phyloP scores from a whole-genome alignment of 805 yeast genomes.

The Saccharomycopsis microspora region DNA sequence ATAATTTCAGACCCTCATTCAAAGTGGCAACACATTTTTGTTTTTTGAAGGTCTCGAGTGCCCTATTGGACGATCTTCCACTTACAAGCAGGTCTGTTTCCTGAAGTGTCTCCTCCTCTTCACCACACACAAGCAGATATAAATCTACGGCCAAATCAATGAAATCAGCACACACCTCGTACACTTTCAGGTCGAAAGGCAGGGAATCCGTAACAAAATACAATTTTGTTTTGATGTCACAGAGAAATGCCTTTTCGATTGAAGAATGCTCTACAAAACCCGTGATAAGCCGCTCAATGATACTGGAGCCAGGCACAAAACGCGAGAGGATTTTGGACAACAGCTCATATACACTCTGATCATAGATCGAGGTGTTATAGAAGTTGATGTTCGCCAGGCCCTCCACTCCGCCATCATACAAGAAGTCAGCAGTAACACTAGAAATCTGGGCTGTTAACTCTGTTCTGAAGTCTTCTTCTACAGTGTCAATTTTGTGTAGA shows the following conservation, averaged over 20 bases:
- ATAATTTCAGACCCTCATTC: constrained; percentile 75
- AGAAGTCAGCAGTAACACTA: constrained; percentile 91
- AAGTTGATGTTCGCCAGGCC: constrained; percentile 73
- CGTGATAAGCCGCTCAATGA: constrained; percentile 80
- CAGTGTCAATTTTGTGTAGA: constrained; percentile 92
- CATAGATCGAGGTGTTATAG: constrained; percentile 88
- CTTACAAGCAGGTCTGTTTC: not conserved
- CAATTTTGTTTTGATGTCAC: constrained; percentile 85
- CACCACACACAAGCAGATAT: constrained; percentile 49
- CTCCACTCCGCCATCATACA: constrained; percentile 79
- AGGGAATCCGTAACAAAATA: constrained; percentile 94
- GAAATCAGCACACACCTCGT: constrained; percentile 95
- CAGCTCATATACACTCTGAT: constrained; percentile 92
- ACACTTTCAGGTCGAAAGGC: constrained; percentile 90
- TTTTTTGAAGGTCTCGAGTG: not conserved
- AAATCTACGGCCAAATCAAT: constrained; percentile 89
- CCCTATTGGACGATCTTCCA: constrained; percentile 1
- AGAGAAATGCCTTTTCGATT: constrained; percentile 85
- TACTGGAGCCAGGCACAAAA: constrained; percentile 78
- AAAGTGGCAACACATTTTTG: constrained; percentile 39
- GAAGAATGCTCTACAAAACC: constrained; percentile 79
- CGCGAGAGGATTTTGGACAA: constrained; percentile 89
- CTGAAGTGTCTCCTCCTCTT: constrained; percentile 1
- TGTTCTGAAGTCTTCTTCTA: constrained; percentile 83
- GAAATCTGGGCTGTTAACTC: constrained; percentile 95